Percentiles rank a stretch among this genome's conserved stretches.
Conservation (phyloP, 2,329 filamentous ascomycete species). For the Diaporthe nobilis region DNA sequence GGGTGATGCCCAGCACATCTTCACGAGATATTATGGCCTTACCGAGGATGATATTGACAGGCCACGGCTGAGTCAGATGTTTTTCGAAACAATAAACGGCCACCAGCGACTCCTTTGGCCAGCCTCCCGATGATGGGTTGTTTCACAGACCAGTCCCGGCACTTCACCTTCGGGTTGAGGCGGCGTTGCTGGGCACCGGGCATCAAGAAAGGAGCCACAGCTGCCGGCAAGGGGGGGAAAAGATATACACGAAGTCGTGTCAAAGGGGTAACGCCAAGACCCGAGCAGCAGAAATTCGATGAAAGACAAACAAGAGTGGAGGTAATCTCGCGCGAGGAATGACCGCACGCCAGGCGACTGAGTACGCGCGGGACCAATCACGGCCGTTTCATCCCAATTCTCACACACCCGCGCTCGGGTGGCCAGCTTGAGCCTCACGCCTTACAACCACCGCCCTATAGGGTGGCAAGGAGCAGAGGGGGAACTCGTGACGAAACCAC, state of each 20-base stretch:
- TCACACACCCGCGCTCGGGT: constrained; percentile 21
- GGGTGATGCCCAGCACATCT: not conserved
- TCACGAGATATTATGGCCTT: constrained; percentile 21
- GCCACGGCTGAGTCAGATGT: constrained; percentile 23
- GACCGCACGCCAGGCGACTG: not conserved
- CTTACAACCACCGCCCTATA: not conserved
- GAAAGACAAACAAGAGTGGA: constrained; percentile 22
- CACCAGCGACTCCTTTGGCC: not conserved
- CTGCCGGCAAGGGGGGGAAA: not conserved
- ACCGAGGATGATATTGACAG: constrained; percentile 26
- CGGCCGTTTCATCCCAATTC: constrained; percentile 25
- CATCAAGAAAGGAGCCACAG: not conserved
- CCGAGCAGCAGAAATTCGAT: constrained; percentile 15
- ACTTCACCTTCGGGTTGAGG: constrained; percentile 10
- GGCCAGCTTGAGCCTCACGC: constrained; percentile 20
- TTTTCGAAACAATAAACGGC: constrained; percentile 28
- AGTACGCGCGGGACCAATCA: not conserved
- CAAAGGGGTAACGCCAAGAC: constrained; percentile 13
- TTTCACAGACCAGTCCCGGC: constrained; percentile 28
- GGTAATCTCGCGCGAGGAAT: constrained; percentile 23
- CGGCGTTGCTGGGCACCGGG: not conserved
- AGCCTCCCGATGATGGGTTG: constrained; percentile 3
- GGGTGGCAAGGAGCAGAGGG: not conserved
- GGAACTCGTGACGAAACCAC: constrained; percentile 18
- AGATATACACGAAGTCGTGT: constrained; percentile 3